Conservation (phyloP, 305 asterid genomes). For the Monarda citriodora region DNA sequence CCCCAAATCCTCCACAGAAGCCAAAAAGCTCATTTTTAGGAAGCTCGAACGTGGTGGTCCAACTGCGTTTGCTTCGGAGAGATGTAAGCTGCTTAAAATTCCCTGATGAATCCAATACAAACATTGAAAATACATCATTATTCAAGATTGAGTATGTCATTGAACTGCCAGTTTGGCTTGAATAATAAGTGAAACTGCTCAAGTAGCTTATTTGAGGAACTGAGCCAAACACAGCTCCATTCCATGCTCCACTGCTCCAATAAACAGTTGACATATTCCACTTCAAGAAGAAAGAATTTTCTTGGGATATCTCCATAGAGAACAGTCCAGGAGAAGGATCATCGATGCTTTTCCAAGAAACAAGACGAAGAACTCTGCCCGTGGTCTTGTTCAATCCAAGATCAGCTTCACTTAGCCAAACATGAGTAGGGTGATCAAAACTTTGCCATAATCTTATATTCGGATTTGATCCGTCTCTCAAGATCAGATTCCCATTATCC, state of each 20-base stretch:
- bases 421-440: slow-evolving; percentile 38
- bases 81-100: slow-evolving; percentile 19
- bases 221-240: slow-evolving; percentile 8
- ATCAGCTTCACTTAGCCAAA: slow-evolving; percentile 42
- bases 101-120: slow-evolving; percentile 32
- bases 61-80: not conserved
- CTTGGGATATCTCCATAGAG: slow-evolving; percentile 19
- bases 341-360: slow-evolving; percentile 32
- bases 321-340: slow-evolving; percentile 44
- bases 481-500: slow-evolving; percentile 36
- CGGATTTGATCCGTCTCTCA: slow-evolving; percentile 21
- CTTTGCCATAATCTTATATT: slow-evolving; percentile 33
- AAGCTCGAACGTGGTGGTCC: not conserved
- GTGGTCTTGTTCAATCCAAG: slow-evolving; percentile 22
- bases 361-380: slow-evolving; percentile 16
- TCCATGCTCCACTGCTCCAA: slow-evolving; percentile 34
- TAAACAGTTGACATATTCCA: slow-evolving; percentile 32
- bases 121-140: slow-evolving; percentile 5
- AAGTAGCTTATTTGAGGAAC: slow-evolving; percentile 26
- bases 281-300: not conserved
- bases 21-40: slow-evolving; percentile 24
- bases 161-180: slow-evolving; percentile 16
- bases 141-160: slow-evolving; percentile 13
- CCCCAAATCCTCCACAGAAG: slow-evolving; percentile 37
- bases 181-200: not conserved